Evolutionary conservation across 345 rosid species (phyloP).

Genomic region (Gossypium stocksii): DNA sequence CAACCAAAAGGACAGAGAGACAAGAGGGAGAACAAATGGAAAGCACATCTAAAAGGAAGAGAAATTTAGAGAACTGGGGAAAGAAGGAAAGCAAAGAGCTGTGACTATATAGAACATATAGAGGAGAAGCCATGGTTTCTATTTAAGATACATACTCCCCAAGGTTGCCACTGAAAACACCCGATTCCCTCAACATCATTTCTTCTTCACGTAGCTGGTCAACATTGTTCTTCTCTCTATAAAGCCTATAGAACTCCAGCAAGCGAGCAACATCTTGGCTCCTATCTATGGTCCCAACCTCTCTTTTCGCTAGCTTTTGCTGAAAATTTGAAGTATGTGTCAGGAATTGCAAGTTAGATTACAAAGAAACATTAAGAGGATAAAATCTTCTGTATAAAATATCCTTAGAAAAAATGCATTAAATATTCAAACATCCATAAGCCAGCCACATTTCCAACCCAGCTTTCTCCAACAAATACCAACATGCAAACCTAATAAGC

Average conservation of each 20-base stretch:
- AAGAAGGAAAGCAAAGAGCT: not conserved
- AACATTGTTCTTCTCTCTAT: slow-evolving; percentile 73
- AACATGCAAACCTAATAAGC: not conserved
- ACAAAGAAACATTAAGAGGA: not conserved
- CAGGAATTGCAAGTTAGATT: slow-evolving; percentile 9
- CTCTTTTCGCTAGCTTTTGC: slow-evolving; percentile 98
- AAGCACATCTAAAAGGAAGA: not conserved
- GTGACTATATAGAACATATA: not conserved
- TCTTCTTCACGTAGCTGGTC: slow-evolving; percentile 78
- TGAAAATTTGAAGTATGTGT: slow-evolving; percentile 33
- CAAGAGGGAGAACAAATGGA: not conserved
- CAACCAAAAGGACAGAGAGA: not conserved
- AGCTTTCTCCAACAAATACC: not conserved
- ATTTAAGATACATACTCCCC: slow-evolving; percentile 62
- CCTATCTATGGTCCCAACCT: slow-evolving; percentile 80
- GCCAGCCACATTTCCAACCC: not conserved
- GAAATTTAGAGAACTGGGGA: not conserved
- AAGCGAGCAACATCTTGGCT: slow-evolving; percentile 76
- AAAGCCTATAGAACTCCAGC: slow-evolving; percentile 77
- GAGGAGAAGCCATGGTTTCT: not conserved
- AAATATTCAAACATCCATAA: not conserved
- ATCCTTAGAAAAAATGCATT: not conserved
- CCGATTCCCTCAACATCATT: slow-evolving; percentile 73
- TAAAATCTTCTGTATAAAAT: not conserved
- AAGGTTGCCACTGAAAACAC: slow-evolving; percentile 53